These are phyloP conservation scores for Gastrolobium bilobum DNA, from an alignment of 306 rosid species.

Conservation along the genomic window DNA sequence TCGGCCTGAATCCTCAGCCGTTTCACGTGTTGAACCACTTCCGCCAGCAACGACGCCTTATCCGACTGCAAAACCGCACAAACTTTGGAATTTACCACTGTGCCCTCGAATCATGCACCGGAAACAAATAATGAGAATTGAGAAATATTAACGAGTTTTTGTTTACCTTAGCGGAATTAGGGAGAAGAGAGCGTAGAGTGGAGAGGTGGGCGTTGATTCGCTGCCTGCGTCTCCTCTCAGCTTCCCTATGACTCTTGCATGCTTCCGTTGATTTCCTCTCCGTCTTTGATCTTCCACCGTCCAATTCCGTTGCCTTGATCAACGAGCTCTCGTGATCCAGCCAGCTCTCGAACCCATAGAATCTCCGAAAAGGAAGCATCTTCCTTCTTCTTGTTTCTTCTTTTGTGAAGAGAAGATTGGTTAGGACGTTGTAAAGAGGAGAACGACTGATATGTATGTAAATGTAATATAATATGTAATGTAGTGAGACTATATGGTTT, in stretches of 20 bases:
- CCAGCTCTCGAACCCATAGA: conserved; percentile 52
- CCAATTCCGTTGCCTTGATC: conserved; percentile 42
- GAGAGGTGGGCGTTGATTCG: conserved; percentile 91
- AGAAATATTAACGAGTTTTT: neutral
- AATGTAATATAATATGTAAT: neutral
- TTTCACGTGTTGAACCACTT: conserved; percentile 80
- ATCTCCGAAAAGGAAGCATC: conserved; percentile 66
- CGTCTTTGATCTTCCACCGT: conserved; percentile 52
- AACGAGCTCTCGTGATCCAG: conserved; percentile 36
- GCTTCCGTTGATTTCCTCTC: conserved; percentile 70
- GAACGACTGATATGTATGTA: too few species aligned
- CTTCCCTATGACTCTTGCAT: conserved; percentile 88
- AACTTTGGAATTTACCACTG: conserved; percentile 27
- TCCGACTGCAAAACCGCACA: conserved; percentile 62
- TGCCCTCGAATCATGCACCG: conserved; percentile 38
- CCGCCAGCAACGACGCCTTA: conserved; percentile 88
- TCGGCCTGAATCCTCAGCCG: conserved; percentile 64
- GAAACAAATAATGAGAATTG: too few species aligned
- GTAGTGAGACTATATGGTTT: neutral
- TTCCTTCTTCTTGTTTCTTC: neutral
- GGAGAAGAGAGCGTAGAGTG: conserved; percentile 86
- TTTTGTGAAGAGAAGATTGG: neutral
- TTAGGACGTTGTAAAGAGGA: too few species aligned
- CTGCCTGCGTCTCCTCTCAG: conserved; percentile 93
- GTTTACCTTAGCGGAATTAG: conserved; percentile 70